Percentiles rank a stretch among this genome's conserved stretches.
phyloP scores from a whole-genome alignment of 2,329 filamentous ascomycete genomes.

The Chrysoporthe puriensis region DNA sequence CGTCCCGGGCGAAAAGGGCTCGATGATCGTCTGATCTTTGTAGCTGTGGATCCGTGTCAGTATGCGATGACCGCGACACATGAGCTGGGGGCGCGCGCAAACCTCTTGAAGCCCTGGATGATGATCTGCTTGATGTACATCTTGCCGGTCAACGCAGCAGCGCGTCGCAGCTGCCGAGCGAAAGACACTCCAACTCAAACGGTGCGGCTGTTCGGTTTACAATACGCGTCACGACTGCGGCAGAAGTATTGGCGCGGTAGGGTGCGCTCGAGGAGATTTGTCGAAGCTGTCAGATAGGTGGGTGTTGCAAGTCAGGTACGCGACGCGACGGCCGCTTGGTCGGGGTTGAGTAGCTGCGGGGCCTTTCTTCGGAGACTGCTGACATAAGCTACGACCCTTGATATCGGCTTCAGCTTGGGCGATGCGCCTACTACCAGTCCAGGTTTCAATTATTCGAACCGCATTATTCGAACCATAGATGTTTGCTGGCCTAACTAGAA shows the following conservation, averaged over 20 bases:
- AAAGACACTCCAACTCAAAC: neutral
- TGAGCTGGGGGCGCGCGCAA: conserved; percentile 23
- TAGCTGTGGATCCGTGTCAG: conserved; percentile 64
- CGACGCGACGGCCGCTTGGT: conserved; percentile 20
- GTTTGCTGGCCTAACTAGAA: neutral
- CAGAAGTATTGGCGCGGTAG: conserved; percentile 10
- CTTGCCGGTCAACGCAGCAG: conserved; percentile 41
- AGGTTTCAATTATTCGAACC: too few species aligned
- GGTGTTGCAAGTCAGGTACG: conserved; percentile 21
- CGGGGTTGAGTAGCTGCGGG: conserved; percentile 15
- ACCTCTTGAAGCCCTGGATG: conserved; percentile 99
- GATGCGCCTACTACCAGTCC: neutral
- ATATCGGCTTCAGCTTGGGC: neutral
- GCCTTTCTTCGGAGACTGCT: neutral
- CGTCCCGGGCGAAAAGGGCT: conserved; percentile 95
- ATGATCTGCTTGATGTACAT: conserved; percentile 99
- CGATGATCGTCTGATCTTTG: conserved; percentile 98
- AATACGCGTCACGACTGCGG: conserved; percentile 2
- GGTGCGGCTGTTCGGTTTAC: conserved; percentile 7
- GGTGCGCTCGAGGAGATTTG: neutral
- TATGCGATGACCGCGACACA: conserved; percentile 11
- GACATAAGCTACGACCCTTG: conserved; percentile 1
- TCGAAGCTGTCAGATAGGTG: conserved; percentile 12
- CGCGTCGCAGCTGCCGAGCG: conserved; percentile 20
- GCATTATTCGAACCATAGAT: neutral